A percentile compares a stretch with the other conserved stretches of the same genome.
Evolutionary conservation across 495 filamentous ascomycete species (phyloP).

Genomic region (Penicillium robsamsonii): DNA sequence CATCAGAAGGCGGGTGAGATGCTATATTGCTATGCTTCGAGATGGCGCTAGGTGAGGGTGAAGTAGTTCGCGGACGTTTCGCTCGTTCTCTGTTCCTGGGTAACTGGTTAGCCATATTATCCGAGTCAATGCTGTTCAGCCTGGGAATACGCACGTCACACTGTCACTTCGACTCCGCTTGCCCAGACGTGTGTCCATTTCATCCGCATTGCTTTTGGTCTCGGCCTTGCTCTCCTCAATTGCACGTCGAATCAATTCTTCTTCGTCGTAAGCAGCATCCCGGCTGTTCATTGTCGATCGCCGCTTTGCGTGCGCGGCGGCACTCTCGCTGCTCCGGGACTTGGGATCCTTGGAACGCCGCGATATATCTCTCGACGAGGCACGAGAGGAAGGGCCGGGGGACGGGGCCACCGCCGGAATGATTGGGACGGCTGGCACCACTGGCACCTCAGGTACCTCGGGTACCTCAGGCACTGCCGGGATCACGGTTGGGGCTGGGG

Average conservation of each 20-base stretch:
- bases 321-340: conserved; percentile 45
- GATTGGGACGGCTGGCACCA: background rate
- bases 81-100: conserved; percentile 52
- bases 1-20: conserved; percentile 66
- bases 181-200: conserved; percentile 54
- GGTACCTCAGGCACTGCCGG: background rate
- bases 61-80: conserved; percentile 74
- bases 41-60: conserved; percentile 62
- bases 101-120: conserved; percentile 22
- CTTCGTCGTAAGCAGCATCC: conserved; percentile 92
- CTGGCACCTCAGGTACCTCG: background rate
- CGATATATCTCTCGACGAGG: conserved; percentile 44
- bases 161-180: conserved; percentile 90
- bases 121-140: conserved; percentile 7
- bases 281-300: conserved; percentile 98
- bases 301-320: conserved; percentile 59
- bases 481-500: background rate
- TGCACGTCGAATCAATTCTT: conserved; percentile 81
- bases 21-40: conserved; percentile 46
- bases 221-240: conserved; percentile 93
- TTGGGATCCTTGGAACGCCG: conserved; percentile 49
- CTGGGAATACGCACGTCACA: conserved; percentile 70
- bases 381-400: conserved; percentile 45
- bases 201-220: conserved; percentile 46
- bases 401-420: conserved; percentile 22